These are phyloP conservation scores for Lactarius psammicola DNA, from an alignment of 768 basidiomycete species.

Conservation along the genomic window DNA sequence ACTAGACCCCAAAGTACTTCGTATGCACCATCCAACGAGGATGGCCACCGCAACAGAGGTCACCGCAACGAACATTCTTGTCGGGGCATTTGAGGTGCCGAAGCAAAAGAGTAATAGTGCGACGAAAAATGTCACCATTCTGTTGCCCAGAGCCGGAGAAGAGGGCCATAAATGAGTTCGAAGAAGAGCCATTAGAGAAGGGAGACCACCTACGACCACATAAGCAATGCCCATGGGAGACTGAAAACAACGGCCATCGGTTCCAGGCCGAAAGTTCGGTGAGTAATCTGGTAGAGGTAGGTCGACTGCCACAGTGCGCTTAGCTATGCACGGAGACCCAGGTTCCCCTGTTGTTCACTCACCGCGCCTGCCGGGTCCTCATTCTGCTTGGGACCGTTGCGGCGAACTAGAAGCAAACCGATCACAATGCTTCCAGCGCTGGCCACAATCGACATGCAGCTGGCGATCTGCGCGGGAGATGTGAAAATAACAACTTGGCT, in stretches of 20 bases:
- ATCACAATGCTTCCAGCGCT: conserved; percentile 49
- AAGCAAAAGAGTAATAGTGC: conserved; percentile 13
- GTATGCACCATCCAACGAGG: conserved; percentile 1
- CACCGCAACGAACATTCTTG: conserved; percentile 1
- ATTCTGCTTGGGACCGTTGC: conserved; percentile 40
- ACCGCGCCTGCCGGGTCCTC: conserved; percentile 31
- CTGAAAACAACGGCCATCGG: conserved; percentile 51
- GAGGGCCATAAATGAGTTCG: not conserved
- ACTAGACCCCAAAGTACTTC: not conserved
- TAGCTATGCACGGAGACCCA: not conserved
- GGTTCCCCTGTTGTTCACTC: not conserved
- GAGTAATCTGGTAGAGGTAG: conserved; percentile 26
- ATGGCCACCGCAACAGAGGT: not conserved
- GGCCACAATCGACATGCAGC: conserved; percentile 47
- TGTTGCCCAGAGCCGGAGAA: not conserved
- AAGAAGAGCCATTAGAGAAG: too few species aligned
- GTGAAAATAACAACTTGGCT: not conserved
- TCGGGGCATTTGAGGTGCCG: not conserved
- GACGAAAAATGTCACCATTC: conserved; percentile 14
- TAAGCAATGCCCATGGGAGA: conserved; percentile 52
- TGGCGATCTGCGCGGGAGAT: conserved; percentile 35
- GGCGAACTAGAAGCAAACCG: conserved; percentile 46
- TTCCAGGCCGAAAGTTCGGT: not conserved
- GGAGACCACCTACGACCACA: conserved; percentile 51
- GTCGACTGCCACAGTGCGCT: conserved; percentile 19